Evolutionary conservation across 306 rosid species (phyloP).

Genomic region (Sechiopsis laciniata): DNA sequence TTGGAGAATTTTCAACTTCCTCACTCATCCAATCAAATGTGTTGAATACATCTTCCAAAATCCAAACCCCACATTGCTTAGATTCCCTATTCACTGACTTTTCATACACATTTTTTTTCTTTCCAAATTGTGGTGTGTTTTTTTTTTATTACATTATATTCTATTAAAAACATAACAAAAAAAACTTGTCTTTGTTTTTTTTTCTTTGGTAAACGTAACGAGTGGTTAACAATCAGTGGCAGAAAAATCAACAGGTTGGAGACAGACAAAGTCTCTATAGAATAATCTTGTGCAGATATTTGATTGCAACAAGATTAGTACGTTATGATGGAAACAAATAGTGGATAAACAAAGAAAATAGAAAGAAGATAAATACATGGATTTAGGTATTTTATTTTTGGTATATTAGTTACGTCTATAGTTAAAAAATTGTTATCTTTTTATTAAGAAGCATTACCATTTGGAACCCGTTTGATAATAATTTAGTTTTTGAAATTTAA

Average conservation of each 20-base stretch:
- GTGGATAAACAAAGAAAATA: too few relatives aligned
- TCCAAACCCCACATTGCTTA: not conserved
- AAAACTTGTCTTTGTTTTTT: not conserved
- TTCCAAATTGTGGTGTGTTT: not conserved
- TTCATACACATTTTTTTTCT: not conserved
- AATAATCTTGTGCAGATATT: not conserved
- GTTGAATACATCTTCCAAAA: not conserved
- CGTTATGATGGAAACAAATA: too few relatives aligned
- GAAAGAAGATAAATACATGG: too few relatives aligned
- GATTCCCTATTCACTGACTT: constrained; percentile 9
- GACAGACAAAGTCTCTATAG: not conserved
- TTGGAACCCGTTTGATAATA: too few relatives aligned
- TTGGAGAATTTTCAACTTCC: constrained; percentile 20
- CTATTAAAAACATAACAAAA: not conserved
- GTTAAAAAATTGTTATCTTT: too few relatives aligned
- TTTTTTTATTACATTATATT: not conserved
- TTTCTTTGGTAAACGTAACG: not conserved
- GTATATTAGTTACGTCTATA: too few relatives aligned
- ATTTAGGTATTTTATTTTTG: too few relatives aligned
- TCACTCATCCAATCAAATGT: constrained; percentile 2
- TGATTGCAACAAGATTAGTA: not conserved
- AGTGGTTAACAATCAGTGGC: not conserved
- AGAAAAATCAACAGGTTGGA: not conserved
- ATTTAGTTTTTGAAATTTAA: too few relatives aligned
- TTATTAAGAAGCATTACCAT: too few relatives aligned